Evolutionary conservation across 768 basidiomycete species (phyloP), one percentile per base, ranked within the genome.

Genomic region (Cubamyces sp.): DNA sequence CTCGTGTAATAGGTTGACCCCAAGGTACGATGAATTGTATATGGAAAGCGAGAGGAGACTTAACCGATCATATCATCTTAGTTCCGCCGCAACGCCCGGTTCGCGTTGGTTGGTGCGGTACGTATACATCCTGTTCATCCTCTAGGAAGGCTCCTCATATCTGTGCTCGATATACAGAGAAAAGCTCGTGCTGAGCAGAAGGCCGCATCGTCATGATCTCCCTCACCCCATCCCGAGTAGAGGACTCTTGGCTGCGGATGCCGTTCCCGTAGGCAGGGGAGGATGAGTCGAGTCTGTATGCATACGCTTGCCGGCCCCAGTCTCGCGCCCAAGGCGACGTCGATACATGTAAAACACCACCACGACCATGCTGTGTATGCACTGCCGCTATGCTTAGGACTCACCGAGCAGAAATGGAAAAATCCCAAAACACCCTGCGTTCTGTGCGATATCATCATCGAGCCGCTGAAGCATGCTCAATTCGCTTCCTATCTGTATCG

Each of bases 31-130:
- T 64, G 18, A 48, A 2, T 67, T 64, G 78, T 15, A 21, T 51
- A 69, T 65, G 39, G 54, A 8, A 16, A 48, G 39, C 57, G 26
- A 57, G 50, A 55, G 58, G 46, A 49, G 30, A 14, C 60, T 48
- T 63, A 54, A 62, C 42, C 40, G 51, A 45, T 56, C 41, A 28
- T 14, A 40, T 12, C 47, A n/a, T 51, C 53, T 62, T 28, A 94
- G 92, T 93, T 92, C 85, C 90, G 92, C 74, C 87, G 88, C 73
- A 94, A 94, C 73, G 84, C 90, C 57, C 82, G 83, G 65, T 82
- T 82, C 73, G 90, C 92, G 52, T 83, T 87, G 39, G 74, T 76
- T 62, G 92, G 92, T 72, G 91, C 91, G 53, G 92, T 93, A 71
- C 70, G 90, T 77, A 39, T 16, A 1, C 34, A 18, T 45, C 47